phyloP scores from a whole-genome alignment of 2,329 filamentous ascomycete species.

The Lasiodiplodia citricola region DNA sequence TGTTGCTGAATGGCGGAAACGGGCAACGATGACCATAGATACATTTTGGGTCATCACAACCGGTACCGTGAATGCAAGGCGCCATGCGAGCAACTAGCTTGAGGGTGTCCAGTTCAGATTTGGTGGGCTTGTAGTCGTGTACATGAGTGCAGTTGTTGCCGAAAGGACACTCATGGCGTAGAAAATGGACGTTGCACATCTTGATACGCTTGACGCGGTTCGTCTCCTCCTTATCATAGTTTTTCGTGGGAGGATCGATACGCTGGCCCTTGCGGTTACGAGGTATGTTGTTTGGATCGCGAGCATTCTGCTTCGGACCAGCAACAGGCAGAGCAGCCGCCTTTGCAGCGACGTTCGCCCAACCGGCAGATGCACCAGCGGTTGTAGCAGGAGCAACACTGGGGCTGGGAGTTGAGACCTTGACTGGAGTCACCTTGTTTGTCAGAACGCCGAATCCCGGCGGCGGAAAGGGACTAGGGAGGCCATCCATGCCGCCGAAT shows the following conservation, averaged over 20 bases:
- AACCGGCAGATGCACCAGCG: slow-evolving; percentile 24
- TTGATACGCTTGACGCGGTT: slow-evolving; percentile 67
- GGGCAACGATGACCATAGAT: slow-evolving; percentile 70
- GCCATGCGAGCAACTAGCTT: slow-evolving; percentile 67
- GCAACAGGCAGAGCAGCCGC: slow-evolving; percentile 26
- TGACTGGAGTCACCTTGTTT: slow-evolving; percentile 1
- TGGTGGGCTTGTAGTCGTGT: slow-evolving; percentile 59
- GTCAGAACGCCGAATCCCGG: slow-evolving; percentile 7
- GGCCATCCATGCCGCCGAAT: slow-evolving; percentile 17
- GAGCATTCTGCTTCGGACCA: slow-evolving; percentile 3
- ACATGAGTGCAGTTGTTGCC: slow-evolving; percentile 61
- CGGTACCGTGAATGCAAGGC: slow-evolving; percentile 62
- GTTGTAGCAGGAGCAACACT: slow-evolving; percentile 1
- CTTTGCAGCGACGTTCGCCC: slow-evolving; percentile 25
- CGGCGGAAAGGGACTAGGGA: slow-evolving; percentile 17
- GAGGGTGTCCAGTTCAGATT: slow-evolving; percentile 59
- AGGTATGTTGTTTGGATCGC: slow-evolving; percentile 42
- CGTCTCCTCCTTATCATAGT: slow-evolving; percentile 61
- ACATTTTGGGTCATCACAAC: slow-evolving; percentile 64
- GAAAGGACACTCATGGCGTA: slow-evolving; percentile 63
- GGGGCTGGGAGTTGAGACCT: not conserved
- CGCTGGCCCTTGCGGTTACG: slow-evolving; percentile 66
- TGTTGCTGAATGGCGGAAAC: slow-evolving; percentile 49
- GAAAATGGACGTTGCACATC: slow-evolving; percentile 66
- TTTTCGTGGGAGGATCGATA: slow-evolving; percentile 58